Base-by-base conservation (phyloP, 352 stramenopile genomes). In the Pythium scleroteichum region DNA sequence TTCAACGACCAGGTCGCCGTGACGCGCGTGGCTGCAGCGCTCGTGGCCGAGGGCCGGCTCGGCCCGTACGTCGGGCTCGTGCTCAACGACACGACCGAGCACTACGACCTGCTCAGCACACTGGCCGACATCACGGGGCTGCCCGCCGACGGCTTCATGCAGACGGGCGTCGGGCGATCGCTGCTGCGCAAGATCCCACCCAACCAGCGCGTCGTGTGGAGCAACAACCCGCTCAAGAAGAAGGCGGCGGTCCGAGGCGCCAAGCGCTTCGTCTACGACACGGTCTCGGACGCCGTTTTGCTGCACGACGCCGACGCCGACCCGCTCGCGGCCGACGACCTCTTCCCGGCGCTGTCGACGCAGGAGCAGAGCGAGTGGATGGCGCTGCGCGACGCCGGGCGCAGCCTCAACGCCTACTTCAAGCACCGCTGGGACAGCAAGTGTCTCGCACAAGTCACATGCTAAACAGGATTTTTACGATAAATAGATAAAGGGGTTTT, bases 141-240 rank as follows among this genome's bases (percentile, higher is more conserved):
- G 10, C 64, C 64, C 0, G 16, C 32, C 14, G 58, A 48, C 19
- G 58, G 64, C 14, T 71, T 71, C 26, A 40, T 63, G 3, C 64
- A 71, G 58, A 67, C 64, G 5, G 40, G 64, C 32, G 58, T 71
- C 19, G 64, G 64, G 4, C 64, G 58, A 1, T 71, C 64, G 13
- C 75, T 87, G 69, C 76, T 82, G 40, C 75, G 78, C 29, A 59
- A 69, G 4, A 47, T 72, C 9, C 42, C 59, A 3, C 76, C 72
- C 48, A 68, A 68, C 2, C 48, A 72, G 41, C 67, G 69, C 13
- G 45, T 69, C 12, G 75, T 85, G n/a, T 84, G 64, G 67, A 84
- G 67, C 52, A 88, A 85, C 72, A 88, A 88, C 27, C 76, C 78
- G 5, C 60, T 72, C 17, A 71, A 66, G 16, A 81, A 88, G 53